A percentile compares a stretch with the other conserved stretches of the same genome.
Conservation (phyloP, 2,329 filamentous ascomycete species). For the Cladophialophora carrionii region DNA sequence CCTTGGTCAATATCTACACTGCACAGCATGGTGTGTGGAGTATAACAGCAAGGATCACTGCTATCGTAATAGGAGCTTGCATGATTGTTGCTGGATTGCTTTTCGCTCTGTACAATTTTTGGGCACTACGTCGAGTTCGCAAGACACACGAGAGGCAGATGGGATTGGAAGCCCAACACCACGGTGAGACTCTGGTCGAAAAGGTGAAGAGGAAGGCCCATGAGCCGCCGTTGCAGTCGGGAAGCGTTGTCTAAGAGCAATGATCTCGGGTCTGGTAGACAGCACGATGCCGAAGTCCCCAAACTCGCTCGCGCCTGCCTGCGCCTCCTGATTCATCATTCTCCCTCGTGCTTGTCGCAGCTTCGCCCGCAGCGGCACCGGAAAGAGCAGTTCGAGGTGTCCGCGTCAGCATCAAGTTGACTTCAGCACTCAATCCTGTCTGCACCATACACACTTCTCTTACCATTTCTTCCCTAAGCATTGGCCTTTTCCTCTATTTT, state of each 20-base stretch:
- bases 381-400: neutral
- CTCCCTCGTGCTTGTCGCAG: neutral
- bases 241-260: constrained; percentile 24
- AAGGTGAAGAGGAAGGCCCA: constrained; percentile 33
- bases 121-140: constrained; percentile 43
- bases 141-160: constrained; percentile 42
- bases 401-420: neutral
- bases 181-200: constrained; percentile 32
- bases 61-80: constrained; percentile 37
- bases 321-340: neutral
- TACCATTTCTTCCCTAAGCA: neutral
- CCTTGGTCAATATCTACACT: constrained; percentile 55
- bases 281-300: neutral
- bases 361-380: neutral
- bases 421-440: neutral
- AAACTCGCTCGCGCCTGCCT: neutral
- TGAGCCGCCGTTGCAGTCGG: constrained; percentile 26
- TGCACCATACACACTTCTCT: constrained; percentile 5
- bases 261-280: neutral
- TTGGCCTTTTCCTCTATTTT: constrained; percentile 5
- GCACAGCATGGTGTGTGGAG: constrained; percentile 41
- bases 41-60: constrained; percentile 41
- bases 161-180: constrained; percentile 30
- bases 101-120: constrained; percentile 46
- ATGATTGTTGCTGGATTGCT: constrained; percentile 37